Evolutionary conservation across 2,329 filamentous ascomycete genomes (phyloP).

Genomic region (Talaromyces sp.): DNA sequence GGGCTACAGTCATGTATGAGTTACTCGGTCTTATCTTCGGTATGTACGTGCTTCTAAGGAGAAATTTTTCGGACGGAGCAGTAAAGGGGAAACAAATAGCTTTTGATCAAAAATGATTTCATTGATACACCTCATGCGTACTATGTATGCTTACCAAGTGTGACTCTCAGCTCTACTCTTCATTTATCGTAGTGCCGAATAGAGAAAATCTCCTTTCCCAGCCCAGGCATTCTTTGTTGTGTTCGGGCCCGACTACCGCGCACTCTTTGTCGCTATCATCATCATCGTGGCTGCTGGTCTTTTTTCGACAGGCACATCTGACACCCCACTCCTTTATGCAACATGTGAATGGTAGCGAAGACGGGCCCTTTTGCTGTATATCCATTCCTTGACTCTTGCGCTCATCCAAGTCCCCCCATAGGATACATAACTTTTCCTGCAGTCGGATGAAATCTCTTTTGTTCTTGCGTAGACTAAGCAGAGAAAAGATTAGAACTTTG

Average conservation of each 20-base stretch:
- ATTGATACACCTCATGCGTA: neutral
- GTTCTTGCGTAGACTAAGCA: slow-evolving; percentile 55
- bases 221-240: slow-evolving; percentile 42
- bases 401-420: slow-evolving; percentile 87
- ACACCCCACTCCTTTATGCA: slow-evolving; percentile 70
- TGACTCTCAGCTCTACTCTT: slow-evolving; percentile 16
- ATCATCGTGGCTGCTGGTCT: slow-evolving; percentile 29
- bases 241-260: slow-evolving; percentile 25
- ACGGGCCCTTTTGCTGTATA: slow-evolving; percentile 27
- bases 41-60: neutral
- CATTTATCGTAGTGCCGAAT: slow-evolving; percentile 59
- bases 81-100: slow-evolving; percentile 4
- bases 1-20: slow-evolving; percentile 11
- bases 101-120: neutral
- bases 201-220: slow-evolving; percentile 64
- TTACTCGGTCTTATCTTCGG: neutral
- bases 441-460: slow-evolving; percentile 50
- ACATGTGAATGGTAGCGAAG: slow-evolving; percentile 63
- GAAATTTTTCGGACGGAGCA: slow-evolving; percentile 3
- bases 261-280: slow-evolving; percentile 24
- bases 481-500: neutral
- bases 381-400: slow-evolving; percentile 48
- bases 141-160: neutral
- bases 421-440: slow-evolving; percentile 65
- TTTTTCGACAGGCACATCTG: slow-evolving; percentile 28